These are phyloP conservation scores for Dendrobium catenatum DNA, from an alignment of 106 monocot species.

Conservation along the genomic window DNA sequence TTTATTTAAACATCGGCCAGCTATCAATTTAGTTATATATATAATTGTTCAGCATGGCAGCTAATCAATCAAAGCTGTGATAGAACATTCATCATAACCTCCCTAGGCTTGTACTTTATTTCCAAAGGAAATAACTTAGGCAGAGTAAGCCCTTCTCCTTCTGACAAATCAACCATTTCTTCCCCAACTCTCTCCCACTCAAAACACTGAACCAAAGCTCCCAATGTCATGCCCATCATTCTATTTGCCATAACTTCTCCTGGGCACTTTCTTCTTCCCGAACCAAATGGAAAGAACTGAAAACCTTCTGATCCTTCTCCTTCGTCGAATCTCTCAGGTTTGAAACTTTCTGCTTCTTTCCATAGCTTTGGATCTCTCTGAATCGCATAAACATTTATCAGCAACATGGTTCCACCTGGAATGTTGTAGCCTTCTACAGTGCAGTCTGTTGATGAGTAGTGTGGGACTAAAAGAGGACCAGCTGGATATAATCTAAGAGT, in stretches of 20 bases:
- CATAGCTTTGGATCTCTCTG: slow-evolving; percentile 14
- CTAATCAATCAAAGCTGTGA: not conserved
- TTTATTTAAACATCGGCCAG: too few relatives aligned
- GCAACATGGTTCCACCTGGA: slow-evolving; percentile 20
- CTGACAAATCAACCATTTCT: slow-evolving; percentile 9
- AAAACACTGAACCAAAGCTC: slow-evolving; percentile 16
- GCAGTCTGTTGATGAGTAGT: slow-evolving; percentile 19
- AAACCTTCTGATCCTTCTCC: not conserved
- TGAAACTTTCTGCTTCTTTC: slow-evolving; percentile 15
- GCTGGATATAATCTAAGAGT: slow-evolving; percentile 24
- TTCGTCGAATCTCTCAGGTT: slow-evolving; percentile 32
- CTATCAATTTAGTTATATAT: too few relatives aligned
- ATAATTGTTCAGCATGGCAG: too few relatives aligned
- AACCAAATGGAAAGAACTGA: slow-evolving; percentile 21
- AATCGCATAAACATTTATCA: slow-evolving; percentile 25
- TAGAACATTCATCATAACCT: slow-evolving; percentile 6
- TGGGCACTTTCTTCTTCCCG: slow-evolving; percentile 34
- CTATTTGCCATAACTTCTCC: slow-evolving; percentile 14
- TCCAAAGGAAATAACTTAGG: not conserved
- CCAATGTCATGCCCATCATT: slow-evolving; percentile 9
- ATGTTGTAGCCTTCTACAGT: slow-evolving; percentile 20
- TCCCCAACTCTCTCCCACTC: slow-evolving; percentile 16
- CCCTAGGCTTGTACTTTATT: not conserved
- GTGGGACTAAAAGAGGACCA: slow-evolving; percentile 18
- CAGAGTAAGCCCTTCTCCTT: slow-evolving; percentile 1